Evolutionary conservation across 2,329 filamentous ascomycete species (phyloP).

Genomic region (Basipetospora chlamydospora): DNA sequence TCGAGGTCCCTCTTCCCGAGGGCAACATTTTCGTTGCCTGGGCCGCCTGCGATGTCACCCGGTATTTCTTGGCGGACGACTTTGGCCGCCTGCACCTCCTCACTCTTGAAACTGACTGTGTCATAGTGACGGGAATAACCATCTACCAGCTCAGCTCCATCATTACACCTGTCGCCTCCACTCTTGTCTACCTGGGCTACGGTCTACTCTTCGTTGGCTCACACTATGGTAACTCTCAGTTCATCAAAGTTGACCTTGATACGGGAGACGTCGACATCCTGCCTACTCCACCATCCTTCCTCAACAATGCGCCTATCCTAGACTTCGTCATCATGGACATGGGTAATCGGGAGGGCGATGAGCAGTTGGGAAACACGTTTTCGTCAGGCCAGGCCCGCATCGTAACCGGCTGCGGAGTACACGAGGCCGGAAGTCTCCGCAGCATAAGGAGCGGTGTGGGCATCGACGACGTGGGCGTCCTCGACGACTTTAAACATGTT

Average conservation of each 20-base stretch:
- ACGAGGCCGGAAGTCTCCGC: constrained; percentile 73
- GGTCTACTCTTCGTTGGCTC: constrained; percentile 75
- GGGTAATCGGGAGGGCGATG: constrained; percentile 68
- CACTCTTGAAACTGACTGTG: constrained; percentile 53
- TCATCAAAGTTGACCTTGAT: constrained; percentile 44
- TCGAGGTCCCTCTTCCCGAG: constrained; percentile 52
- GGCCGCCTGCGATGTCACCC: constrained; percentile 67
- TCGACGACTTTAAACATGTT: constrained; percentile 65
- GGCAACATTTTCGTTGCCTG: constrained; percentile 84
- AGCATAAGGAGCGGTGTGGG: constrained; percentile 91
- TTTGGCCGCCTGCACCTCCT: constrained; percentile 79
- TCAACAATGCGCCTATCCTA: constrained; percentile 78
- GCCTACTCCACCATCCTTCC: constrained; percentile 46
- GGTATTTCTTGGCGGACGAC: constrained; percentile 83
- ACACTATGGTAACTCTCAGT: constrained; percentile 82
- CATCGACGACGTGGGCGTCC: constrained; percentile 69
- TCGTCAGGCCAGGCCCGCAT: constrained; percentile 89
- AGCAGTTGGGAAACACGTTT: constrained; percentile 67
- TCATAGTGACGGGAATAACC: constrained; percentile 58
- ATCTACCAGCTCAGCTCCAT: constrained; percentile 44
- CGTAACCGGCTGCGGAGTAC: constrained; percentile 83
- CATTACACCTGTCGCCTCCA: constrained; percentile 58
- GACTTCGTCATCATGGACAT: constrained; percentile 97
- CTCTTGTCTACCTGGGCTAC: constrained; percentile 61
- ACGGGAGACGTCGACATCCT: constrained; percentile 41